Evolutionary conservation across 345 rosid genomes (phyloP), one percentile per base, ranked within the genome.

Genomic region (Carallia brachiata): DNA sequence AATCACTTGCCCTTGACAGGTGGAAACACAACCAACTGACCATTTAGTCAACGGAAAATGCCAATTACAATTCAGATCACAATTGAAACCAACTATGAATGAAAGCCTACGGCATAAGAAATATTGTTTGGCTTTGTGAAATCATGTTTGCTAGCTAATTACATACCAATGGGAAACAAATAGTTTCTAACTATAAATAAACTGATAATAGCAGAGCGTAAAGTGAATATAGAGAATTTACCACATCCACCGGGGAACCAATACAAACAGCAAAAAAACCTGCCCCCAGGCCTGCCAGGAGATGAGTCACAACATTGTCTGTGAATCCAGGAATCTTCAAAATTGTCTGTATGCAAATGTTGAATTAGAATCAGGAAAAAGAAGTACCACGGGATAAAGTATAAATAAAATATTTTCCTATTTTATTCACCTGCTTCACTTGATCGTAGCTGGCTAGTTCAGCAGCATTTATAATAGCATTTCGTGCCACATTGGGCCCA

Each of bases 221-320:
- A 73, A 23, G 68, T 66, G 73, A 69, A 63, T 7, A 19, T 60
- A 64, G 80, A 84, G 70, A 76, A 37, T 36, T 7, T 85, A 96
- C 99, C 99, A 92, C 99, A 74, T 96, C 99, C 52, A 96, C 99
- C 9, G 99, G 99, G 50, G 99, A 96, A 62, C 99, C 99, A 65
- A 96, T 86, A 74, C 98, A 92, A 65, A 96, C 99, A 59, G 99
- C 99, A 23, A 96, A 79, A 70, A 96, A 96, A 28, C 99, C 99
- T 37, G 99, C 98, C 58, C 99, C 99, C 5, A 96, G 89, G 69
- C 96, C 99, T 70, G 99, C 70, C 31, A 90, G 64, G 72, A 96
- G 90, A 83, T 96, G 99, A 57, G 99, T 96, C 74, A 96, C 81
- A 72, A 89, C 88, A 62, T 90, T 92, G 70, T 96, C 98, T 31